These are phyloP conservation scores for Basipetospora chlamydospora DNA, from an alignment of 2,329 filamentous ascomycete genomes.

Conservation along the genomic window DNA sequence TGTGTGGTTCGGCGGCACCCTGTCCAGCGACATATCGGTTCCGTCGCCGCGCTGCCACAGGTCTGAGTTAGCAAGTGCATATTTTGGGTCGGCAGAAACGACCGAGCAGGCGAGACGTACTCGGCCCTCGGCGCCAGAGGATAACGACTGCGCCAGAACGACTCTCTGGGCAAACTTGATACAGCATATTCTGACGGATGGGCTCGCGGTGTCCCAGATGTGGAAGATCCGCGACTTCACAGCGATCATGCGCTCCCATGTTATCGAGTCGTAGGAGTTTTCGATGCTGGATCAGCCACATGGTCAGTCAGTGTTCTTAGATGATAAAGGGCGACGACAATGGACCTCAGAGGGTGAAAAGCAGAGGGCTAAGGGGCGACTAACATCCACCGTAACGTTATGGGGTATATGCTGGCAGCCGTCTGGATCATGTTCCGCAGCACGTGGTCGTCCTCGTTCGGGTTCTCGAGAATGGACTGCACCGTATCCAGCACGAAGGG, in stretches of 20 bases:
- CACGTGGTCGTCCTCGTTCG: constrained; percentile 65
- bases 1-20: constrained; percentile 72
- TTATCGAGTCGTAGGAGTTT: constrained; percentile 64
- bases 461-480: constrained; percentile 51
- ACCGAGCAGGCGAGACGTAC: constrained; percentile 34
- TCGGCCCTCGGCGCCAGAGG: constrained; percentile 64
- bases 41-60: constrained; percentile 26
- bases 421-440: constrained; percentile 78
- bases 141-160: constrained; percentile 81
- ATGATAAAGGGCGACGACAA: too few relatives aligned
- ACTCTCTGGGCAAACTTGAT: constrained; percentile 95
- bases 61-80: constrained; percentile 8
- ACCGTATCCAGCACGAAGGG: constrained; percentile 66
- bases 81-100: too few relatives aligned
- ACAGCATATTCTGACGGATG: constrained; percentile 78
- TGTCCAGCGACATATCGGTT: constrained; percentile 68
- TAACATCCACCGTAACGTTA: constrained; percentile 89
- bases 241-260: constrained; percentile 76
- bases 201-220: constrained; percentile 68
- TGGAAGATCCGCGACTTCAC: constrained; percentile 83
- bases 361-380: too few relatives aligned
- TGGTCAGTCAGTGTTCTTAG: too few relatives aligned
- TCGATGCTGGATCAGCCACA: constrained; percentile 79
- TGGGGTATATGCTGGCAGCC: constrained; percentile 81
- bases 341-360: too few relatives aligned